Evolutionary conservation across 2,329 filamentous ascomycete genomes (phyloP), one percentile per base, ranked within the genome.

Genomic region (Colletotrichum eremochloae): DNA sequence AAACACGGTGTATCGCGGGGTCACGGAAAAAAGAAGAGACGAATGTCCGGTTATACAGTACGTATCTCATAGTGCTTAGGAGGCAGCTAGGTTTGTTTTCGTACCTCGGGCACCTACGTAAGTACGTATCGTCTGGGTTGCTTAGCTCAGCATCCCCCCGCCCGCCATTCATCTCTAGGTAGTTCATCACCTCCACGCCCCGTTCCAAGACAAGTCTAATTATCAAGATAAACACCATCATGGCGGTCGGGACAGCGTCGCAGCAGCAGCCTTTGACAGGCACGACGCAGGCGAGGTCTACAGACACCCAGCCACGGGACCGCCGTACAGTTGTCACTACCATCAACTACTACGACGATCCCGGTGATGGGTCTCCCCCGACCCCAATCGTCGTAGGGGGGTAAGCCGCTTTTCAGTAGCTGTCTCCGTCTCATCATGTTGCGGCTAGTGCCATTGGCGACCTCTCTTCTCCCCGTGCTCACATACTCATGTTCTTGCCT

Each of bases 261-360:
- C 40, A 58, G n/a, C 38, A 61, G 2, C 33, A 63, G 15, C 42
- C 55, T 50, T 9, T 31, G 40, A 31, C 55, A 50, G 61, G 36
- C 60, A 46, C n/a, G 53, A 53, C 60, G 24, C 50, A 56, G 15
- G 4, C 44, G 33, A 58, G 62, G 48, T 11, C 36, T 44, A 48
- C 58, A 63, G 65, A 68, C 24, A 29, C 12, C 18, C 58, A 55
- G 29, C 38, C 42, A 29, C 24, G 40, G 20, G 63, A 29, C 24
- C 61, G 46, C 31, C 74, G 68, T 36, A 55, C 72, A 40, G 67
- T 75, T 42, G 64, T 62, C 46, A 71, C 74, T 31, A 68, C 48
- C 60, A 67, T 75, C 53, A 74, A 74, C 73, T 75, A 75, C 62
- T 75, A 74, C n/a, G 63, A 73, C 31, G 74, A 75, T 40, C 73